Evolutionary conservation across 2,329 filamentous ascomycete species (phyloP), one percentile per base, ranked within the genome.

Genomic region (Cercospora sp.): DNA sequence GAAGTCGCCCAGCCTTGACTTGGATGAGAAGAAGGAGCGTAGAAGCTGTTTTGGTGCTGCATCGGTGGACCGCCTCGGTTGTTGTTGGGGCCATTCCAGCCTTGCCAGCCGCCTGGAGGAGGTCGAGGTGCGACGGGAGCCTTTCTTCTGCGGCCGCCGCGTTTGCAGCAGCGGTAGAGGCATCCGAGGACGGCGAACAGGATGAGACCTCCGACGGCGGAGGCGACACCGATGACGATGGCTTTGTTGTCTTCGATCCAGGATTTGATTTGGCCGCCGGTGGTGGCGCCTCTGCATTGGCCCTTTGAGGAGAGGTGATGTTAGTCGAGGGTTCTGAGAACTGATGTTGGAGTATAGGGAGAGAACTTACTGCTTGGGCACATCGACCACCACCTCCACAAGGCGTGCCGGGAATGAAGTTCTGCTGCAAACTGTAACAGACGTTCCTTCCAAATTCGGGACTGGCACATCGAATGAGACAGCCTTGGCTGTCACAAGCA

Each of bases 331-430:
- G n/a, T n/a, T n/a, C n/a, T n/a, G n/a, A n/a, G n/a, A n/a, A n/a
- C n/a, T n/a, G n/a, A 23, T 51, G 18, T 42, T 10, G 9, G 20
- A 20, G 20, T 20, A 3, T 20, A n/a, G n/a, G 28, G 6, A 65
- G 16, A 13, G n/a, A 51, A 79, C 83, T 82, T 80, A 86, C 84
- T 74, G 62, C 62, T 64, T 94, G 94, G 62, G 79, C 78, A 79
- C 95, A 99, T 66, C 83, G 85, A 6, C 95, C 95, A 64, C 92
- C 92, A 18, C 90, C 91, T 63, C 88, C 86, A 78, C 95, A 99
- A 1, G 87, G 82, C 0, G 95, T 98, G 18, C 95, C 95, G 77
- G 99, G 95, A 31, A 98, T 84, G 81, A 97, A 98, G 80, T 96
- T 95, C 78, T 97, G 93, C 78, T 92, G 90, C 81, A 96, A 87